phyloP scores from a whole-genome alignment of 768 basidiomycete species.

The Xerocomus potaroensis region DNA sequence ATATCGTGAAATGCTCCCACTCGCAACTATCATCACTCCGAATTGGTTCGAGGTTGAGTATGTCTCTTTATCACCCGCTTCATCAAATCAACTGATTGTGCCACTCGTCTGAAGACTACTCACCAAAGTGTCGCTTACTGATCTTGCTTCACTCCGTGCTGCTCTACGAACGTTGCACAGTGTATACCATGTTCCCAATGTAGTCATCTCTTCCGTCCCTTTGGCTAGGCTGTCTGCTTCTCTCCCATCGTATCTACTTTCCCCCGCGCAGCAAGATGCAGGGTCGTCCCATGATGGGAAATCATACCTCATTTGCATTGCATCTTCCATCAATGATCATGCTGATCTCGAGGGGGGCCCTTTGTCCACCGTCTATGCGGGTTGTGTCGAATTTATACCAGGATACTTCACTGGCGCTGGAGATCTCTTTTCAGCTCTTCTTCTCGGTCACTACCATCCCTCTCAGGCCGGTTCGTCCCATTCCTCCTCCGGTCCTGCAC shows the following conservation, averaged over 20 bases:
- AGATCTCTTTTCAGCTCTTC: slow-evolving; percentile 91
- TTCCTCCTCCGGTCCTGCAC: slow-evolving; percentile 6
- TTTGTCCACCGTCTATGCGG: slow-evolving; percentile 55
- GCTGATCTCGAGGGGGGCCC: slow-evolving; percentile 10
- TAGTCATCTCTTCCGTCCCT: slow-evolving; percentile 90
- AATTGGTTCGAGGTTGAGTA: slow-evolving; percentile 99
- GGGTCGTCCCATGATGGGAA: slow-evolving; percentile 14
- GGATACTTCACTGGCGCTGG: slow-evolving; percentile 98
- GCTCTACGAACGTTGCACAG: slow-evolving; percentile 75
- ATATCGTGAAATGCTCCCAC: slow-evolving; percentile 73
- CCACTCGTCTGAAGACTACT: slow-evolving; percentile 57
- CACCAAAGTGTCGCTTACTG: slow-evolving; percentile 66
- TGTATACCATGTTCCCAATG: slow-evolving; percentile 72
- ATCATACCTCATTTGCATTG: slow-evolving; percentile 73
- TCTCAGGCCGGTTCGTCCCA: not conserved
- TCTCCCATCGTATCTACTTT: slow-evolving; percentile 46
- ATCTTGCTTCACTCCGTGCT: slow-evolving; percentile 56
- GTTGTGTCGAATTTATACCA: slow-evolving; percentile 70
- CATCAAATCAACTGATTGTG: slow-evolving; percentile 2
- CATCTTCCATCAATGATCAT: slow-evolving; percentile 49
- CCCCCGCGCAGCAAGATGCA: not conserved
- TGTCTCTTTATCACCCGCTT: slow-evolving; percentile 4
- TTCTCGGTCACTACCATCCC: slow-evolving; percentile 71
- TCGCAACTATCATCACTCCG: slow-evolving; percentile 92
- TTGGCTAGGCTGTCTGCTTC: slow-evolving; percentile 56